Conservation (phyloP, 73 alveolate species). For the Tetrahymena elliotti region DNA sequence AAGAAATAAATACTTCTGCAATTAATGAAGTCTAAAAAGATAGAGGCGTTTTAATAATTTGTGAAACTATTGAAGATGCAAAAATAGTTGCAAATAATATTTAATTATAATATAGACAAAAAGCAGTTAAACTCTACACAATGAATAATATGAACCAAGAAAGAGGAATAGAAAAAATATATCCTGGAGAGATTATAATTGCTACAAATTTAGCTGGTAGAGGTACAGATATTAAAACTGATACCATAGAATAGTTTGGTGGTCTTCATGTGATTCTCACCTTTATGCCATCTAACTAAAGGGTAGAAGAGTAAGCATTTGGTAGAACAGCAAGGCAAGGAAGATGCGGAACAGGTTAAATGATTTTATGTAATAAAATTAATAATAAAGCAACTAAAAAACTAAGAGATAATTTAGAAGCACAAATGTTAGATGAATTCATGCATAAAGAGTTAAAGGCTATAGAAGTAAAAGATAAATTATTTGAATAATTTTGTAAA, state of each 20-base stretch:
- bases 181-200: slow-evolving; percentile 52
- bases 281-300: slow-evolving; percentile 54
- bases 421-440: neutral
- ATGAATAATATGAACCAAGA: neutral
- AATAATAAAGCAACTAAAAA: neutral
- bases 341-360: slow-evolving; percentile 3
- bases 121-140: neutral
- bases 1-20: neutral
- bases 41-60: slow-evolving; percentile 29
- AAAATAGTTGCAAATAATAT: neutral
- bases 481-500: neutral
- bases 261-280: slow-evolving; percentile 76
- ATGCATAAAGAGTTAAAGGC: neutral
- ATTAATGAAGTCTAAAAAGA: neutral
- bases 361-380: neutral
- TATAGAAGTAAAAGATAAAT: neutral
- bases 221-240: slow-evolving; percentile 63
- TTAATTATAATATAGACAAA: neutral
- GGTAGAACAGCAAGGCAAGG: slow-evolving; percentile 56
- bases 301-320: slow-evolving; percentile 59
- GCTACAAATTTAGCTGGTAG: slow-evolving; percentile 67
- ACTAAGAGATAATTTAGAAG: neutral
- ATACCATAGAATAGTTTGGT: slow-evolving; percentile 47
- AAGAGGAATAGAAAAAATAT: slow-evolving; percentile 32
- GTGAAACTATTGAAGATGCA: slow-evolving; percentile 31